Base-by-base conservation (phyloP, 2,329 filamentous ascomycete species). In the Grosmannia clavigera region DNA sequence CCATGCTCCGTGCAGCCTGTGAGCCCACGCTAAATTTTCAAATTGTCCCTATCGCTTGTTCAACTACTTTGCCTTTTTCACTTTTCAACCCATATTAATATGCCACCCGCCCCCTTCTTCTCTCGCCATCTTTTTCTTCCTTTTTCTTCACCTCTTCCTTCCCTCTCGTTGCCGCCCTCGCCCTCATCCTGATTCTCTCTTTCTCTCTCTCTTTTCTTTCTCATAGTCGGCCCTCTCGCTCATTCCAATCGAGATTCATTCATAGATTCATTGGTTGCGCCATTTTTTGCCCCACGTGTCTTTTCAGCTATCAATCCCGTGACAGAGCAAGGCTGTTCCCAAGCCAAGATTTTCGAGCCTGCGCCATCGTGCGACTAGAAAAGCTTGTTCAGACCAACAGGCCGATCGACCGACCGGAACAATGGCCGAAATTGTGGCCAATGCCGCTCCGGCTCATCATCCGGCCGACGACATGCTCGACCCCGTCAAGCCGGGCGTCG, bases 1-100 rank as follows among this genome's bases (percentile, higher is more conserved):
- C 53, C 35, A 55, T 52, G 43, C 43, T 46, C 43, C 43, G 43
- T 53, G 12, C 51, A 53, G 25, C 48, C 31, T 22, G 16, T 3
- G 11, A 55, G 53, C 53, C 53, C 53, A 27, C 53, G 35, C 53
- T 55, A 55, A 55, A 38, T 25, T 38, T 55, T 6, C 53, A 55
- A 5, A 3, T 40, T 4, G 11, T 40, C 33, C 9, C 53, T 55
- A 52, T 52, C 50, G 14, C 48, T 19, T 52, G 25, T 52, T 31
- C 3, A 22, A n/a, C 55, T 22, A 22, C 22, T 22, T 22, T 22
- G 4, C 38, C 55, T 14, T 43, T 27, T 19, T 58, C 11, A n/a
- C 19, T 43, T 27, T 19, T 58, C 11, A n/a, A n/a, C 43, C 40
- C 40, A 33, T 58, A 53, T 58, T 58, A 58, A 58, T 48, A 58